phyloP scores from a whole-genome alignment of 495 filamentous ascomycete genomes.

The Lasiosphaeris hirsuta region DNA sequence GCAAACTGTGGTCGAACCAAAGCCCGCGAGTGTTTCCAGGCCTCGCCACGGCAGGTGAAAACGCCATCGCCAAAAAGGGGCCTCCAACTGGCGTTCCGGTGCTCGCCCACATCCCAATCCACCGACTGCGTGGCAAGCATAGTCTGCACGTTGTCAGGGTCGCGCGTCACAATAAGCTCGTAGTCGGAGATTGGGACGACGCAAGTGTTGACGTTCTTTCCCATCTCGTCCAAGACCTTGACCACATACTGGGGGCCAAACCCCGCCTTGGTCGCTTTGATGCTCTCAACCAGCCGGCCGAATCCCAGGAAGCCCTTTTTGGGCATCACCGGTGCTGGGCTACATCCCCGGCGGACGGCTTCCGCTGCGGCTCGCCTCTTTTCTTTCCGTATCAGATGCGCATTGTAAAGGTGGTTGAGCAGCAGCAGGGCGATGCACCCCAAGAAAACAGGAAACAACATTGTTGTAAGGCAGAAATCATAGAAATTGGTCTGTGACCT shows the following conservation, averaged over 20 bases:
- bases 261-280: conserved; percentile 16
- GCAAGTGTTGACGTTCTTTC: conserved; percentile 21
- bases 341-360: conserved; percentile 10
- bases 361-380: too few species aligned
- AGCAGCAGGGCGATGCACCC: too few species aligned
- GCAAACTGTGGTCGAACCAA: conserved; percentile 64
- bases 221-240: conserved; percentile 24
- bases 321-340: conserved; percentile 13
- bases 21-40: conserved; percentile 63
- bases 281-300: conserved; percentile 15
- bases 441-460: too few species aligned
- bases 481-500: too few species aligned
- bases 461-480: too few species aligned
- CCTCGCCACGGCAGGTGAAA: conserved; percentile 63
- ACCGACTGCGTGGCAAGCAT: conserved; percentile 58
- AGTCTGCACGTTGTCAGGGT: conserved; percentile 62
- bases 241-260: conserved; percentile 22
- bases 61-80: conserved; percentile 66
- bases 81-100: conserved; percentile 44
- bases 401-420: too few species aligned
- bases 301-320: conserved; percentile 22
- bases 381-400: too few species aligned
- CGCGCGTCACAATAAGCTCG: conserved; percentile 48
- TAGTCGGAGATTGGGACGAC: conserved; percentile 24
- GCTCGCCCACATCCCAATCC: conserved; percentile 56